A percentile compares a stretch with the other conserved stretches of the same genome.
Evolutionary conservation across 257 asterid genomes (phyloP).

Genomic region (Capsicum pubescens): DNA sequence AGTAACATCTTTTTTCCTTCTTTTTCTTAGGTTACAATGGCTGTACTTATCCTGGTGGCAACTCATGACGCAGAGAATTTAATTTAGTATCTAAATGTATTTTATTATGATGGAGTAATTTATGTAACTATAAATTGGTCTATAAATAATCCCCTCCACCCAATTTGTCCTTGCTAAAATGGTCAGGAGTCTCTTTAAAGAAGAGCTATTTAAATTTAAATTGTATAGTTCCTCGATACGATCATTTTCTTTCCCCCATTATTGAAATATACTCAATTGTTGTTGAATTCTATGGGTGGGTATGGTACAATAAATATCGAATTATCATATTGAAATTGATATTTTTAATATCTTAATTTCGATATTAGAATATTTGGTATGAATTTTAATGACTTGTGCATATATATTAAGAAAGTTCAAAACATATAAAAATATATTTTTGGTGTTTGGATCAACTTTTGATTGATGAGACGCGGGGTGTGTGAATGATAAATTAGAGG

Average conservation of each 20-base stretch:
- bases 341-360: too few relatives aligned
- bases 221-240: not conserved
- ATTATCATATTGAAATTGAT: too few relatives aligned
- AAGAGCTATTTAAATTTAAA: slow-evolving; percentile 9
- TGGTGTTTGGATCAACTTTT: too few relatives aligned
- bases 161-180: slow-evolving; percentile 11
- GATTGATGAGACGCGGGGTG: too few relatives aligned
- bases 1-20: not conserved
- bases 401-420: too few relatives aligned
- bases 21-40: slow-evolving; percentile 59
- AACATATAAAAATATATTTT: too few relatives aligned
- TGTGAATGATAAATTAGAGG: too few relatives aligned
- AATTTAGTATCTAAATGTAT: not conserved
- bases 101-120: not conserved
- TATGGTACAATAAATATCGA: too few relatives aligned
- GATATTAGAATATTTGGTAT: too few relatives aligned
- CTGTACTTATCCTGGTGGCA: slow-evolving; percentile 66
- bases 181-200: not conserved
- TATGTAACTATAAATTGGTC: slow-evolving; percentile 15
- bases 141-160: slow-evolving; percentile 1
- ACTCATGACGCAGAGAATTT: slow-evolving; percentile 36
- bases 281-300: too few relatives aligned
- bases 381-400: too few relatives aligned
- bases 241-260: not conserved
- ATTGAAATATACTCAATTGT: too few relatives aligned